Percentiles rank a stretch among this genome's conserved stretches.
Conservation (phyloP, 2,329 filamentous ascomycete species). For the Aspergillus awamori region DNA sequence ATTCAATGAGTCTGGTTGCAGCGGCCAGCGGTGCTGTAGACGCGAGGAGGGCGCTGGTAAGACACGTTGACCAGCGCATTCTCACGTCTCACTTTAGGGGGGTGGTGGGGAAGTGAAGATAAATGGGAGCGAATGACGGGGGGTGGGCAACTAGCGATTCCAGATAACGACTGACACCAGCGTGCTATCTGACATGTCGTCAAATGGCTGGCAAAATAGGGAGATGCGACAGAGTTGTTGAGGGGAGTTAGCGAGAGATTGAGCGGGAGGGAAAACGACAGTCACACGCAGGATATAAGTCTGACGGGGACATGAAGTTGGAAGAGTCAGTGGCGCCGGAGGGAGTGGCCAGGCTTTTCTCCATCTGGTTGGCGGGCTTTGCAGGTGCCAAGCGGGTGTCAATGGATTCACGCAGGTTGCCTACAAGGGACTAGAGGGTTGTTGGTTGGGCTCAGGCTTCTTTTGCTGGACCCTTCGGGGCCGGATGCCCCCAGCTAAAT, state of each 20-base stretch:
- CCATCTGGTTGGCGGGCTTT: too few relatives aligned
- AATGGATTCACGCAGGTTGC: too few relatives aligned
- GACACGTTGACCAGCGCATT: constrained; percentile 23
- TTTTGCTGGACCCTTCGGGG: too few relatives aligned
- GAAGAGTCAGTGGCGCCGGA: not conserved
- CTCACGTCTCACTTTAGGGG: not conserved
- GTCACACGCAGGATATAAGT: not conserved
- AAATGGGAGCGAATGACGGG: too few relatives aligned
- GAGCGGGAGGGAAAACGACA: not conserved
- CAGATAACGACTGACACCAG: not conserved
- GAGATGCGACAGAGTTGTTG: not conserved
- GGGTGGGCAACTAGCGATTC: too few relatives aligned
- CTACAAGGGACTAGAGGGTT: too few relatives aligned
- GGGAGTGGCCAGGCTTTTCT: not conserved
- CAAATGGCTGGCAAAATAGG: not conserved
- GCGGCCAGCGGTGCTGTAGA: constrained; percentile 53
- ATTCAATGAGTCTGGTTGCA: constrained; percentile 71
- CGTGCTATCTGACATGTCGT: not conserved
- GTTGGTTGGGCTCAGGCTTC: too few relatives aligned
- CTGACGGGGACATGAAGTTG: not conserved
- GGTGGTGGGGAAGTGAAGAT: not conserved
- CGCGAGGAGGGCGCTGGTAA: constrained; percentile 42
- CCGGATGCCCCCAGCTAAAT: too few relatives aligned
- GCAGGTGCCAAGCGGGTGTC: not conserved
- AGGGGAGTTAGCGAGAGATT: not conserved